Evolutionary conservation across 2,329 filamentous ascomycete species (phyloP), one percentile per base, ranked within the genome.

Genomic region (Pezicula neosporulosa): DNA sequence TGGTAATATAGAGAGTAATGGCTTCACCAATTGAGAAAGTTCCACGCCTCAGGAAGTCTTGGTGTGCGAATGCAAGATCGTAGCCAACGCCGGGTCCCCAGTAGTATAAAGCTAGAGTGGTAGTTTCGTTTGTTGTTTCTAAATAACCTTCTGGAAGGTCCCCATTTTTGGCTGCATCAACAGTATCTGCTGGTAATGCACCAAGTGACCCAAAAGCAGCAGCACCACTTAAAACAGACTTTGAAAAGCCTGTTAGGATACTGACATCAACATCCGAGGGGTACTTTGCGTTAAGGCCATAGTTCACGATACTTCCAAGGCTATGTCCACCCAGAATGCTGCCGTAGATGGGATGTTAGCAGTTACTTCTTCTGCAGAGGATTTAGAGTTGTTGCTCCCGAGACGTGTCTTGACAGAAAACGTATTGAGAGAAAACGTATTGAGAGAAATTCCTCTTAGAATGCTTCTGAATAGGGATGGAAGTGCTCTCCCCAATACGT

Each of bases 261-360:
- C 53, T 51, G 13, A 58, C 56, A 51, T 65, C 59, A 27, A 61
- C 52, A 44, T 64, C 62, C 10, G 43, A 16, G 3, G 64, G 62
- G 42, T 64, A 63, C 39, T 59, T 51, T 3, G 49, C 36, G n/a
- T 57, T 58, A 12, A 65, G 44, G 6, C 44, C 42, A 49, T 62
- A 60, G n/a, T 51, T 57, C 4, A 61, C 37, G 10, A 61, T 49
- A 3, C 60, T 63, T 16, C 63, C 65, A 24, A 56, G 59, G 21
- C 50, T 59, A 47, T 65, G 62, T 6, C 65, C 65, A 12, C 58
- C 61, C 24, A 55, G 60, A 41, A 65, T 59, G n/a, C n/a, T n/a
- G n/a, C n/a, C n/a, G n/a, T n/a, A n/a, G n/a, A n/a, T n/a, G n/a
- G n/a, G n/a, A n/a, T n/a, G n/a, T n/a, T n/a, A n/a, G n/a, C n/a